phyloP scores from a whole-genome alignment of 441 rosid genomes.

The Syzygium syzygioides region DNA sequence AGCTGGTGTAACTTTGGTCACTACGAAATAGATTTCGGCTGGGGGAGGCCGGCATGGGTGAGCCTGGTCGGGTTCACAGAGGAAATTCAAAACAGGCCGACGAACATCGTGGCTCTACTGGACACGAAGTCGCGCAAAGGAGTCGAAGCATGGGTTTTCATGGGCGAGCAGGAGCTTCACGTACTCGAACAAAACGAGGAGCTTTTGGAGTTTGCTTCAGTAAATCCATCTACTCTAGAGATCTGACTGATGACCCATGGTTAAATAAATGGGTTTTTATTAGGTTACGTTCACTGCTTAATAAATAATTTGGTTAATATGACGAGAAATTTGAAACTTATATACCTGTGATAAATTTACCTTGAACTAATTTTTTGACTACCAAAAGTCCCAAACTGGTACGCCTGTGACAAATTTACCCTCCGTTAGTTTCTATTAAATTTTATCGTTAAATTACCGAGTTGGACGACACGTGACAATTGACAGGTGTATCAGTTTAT shows the following conservation, averaged over 20 bases:
- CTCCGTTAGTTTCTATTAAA: too few species aligned
- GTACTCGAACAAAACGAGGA: conserved; percentile 13
- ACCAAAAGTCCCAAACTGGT: too few species aligned
- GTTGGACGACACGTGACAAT: too few species aligned
- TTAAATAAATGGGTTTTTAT: not conserved
- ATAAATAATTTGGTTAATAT: too few species aligned
- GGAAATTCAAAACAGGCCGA: not conserved
- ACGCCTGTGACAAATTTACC: too few species aligned
- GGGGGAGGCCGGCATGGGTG: conserved; percentile 34
- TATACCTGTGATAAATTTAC: too few species aligned
- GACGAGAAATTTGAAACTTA: too few species aligned
- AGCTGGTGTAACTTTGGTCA: conserved; percentile 29
- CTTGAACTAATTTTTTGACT: too few species aligned
- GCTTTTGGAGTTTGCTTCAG: not conserved
- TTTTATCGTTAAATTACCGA: too few species aligned
- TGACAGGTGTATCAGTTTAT: too few species aligned
- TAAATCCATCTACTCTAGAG: too few species aligned
- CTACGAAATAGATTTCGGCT: conserved; percentile 33
- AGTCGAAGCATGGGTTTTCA: conserved; percentile 36
- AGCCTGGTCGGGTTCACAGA: conserved; percentile 16
- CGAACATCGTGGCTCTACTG: not conserved
- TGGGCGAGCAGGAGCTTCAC: conserved; percentile 28
- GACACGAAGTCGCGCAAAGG: conserved; percentile 26
- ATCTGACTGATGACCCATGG: too few species aligned
- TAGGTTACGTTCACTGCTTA: not conserved